Percentiles rank a stretch among this genome's conserved stretches.
Conservation (phyloP, 768 basidiomycete genomes). For the Hortiboletus campestris region DNA sequence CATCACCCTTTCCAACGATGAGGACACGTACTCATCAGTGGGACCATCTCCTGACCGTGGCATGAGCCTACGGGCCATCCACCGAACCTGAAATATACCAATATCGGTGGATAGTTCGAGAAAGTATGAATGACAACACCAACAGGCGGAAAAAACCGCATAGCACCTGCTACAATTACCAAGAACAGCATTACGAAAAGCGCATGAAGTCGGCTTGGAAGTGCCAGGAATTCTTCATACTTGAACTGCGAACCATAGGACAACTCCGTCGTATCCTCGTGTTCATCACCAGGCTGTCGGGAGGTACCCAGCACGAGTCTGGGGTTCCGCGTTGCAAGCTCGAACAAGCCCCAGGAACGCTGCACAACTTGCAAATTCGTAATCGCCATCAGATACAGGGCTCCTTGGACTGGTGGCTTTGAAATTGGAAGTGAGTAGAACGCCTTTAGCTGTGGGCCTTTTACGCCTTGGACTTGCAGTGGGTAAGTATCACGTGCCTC, state of each 20-base stretch:
- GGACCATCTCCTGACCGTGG: slow-evolving; percentile 62
- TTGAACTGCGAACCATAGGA: slow-evolving; percentile 70
- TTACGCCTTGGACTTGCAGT: slow-evolving; percentile 32
- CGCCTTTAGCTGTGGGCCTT: slow-evolving; percentile 27
- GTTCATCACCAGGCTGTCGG: slow-evolving; percentile 15
- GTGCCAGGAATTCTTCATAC: slow-evolving; percentile 69
- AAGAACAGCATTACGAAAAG: slow-evolving; percentile 38
- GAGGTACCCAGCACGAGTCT: slow-evolving; percentile 12
- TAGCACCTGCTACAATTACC: slow-evolving; percentile 16
- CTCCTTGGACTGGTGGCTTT: slow-evolving; percentile 36
- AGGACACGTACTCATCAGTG: slow-evolving; percentile 50
- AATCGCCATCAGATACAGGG: slow-evolving; percentile 43
- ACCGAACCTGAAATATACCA: slow-evolving; percentile 40
- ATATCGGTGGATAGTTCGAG: neutral
- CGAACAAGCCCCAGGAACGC: slow-evolving; percentile 54
- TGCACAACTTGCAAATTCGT: slow-evolving; percentile 51
- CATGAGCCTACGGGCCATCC: slow-evolving; percentile 50
- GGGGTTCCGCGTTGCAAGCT: slow-evolving; percentile 27
- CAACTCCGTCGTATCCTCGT: slow-evolving; percentile 16
- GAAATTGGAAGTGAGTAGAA: slow-evolving; percentile 39
- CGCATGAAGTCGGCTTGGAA: slow-evolving; percentile 40
- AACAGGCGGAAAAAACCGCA: slow-evolving; percentile 39
- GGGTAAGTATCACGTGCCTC: slow-evolving; percentile 1
- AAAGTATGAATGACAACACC: slow-evolving; percentile 12
- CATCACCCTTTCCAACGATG: neutral